Evolutionary conservation across 225 moss, liverwort and hornwort genomes (phyloP).

Genomic region (Pseudisothecium myosuroides): DNA sequence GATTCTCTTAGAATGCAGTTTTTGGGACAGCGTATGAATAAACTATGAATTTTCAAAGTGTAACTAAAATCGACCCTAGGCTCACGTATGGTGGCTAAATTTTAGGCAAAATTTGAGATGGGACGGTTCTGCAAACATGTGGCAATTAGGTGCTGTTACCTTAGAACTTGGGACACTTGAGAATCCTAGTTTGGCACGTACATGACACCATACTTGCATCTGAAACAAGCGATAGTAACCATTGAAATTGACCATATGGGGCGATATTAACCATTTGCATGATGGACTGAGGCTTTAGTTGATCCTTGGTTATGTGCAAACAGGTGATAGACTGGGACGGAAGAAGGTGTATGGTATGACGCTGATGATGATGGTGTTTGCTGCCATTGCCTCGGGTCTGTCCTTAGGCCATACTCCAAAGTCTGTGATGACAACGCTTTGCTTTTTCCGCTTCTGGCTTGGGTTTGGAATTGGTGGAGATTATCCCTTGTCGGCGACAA

Average conservation of each 20-base stretch:
- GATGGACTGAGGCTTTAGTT: not conserved
- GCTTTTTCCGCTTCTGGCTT: conserved; percentile 55
- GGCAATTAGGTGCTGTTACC: not conserved
- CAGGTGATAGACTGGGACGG: conserved; percentile 36
- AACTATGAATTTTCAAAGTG: not conserved
- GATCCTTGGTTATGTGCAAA: not conserved
- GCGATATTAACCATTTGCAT: not conserved
- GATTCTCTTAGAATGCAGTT: not conserved
- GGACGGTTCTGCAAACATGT: not conserved
- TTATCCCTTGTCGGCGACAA: conserved; percentile 35
- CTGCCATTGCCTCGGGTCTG: conserved; percentile 33
- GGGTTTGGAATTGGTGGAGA: conserved; percentile 49
- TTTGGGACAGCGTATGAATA: not conserved
- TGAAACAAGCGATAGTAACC: not conserved
- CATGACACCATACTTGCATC: not conserved
- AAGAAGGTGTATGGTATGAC: conserved; percentile 51
- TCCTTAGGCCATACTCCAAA: conserved; percentile 23
- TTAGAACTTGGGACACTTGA: not conserved
- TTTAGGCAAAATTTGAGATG: not conserved
- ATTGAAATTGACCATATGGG: not conserved
- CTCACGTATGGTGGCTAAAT: not conserved
- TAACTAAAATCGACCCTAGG: not conserved
- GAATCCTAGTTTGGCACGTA: not conserved
- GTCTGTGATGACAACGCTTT: conserved; percentile 29
- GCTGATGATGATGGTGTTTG: conserved; percentile 41